phyloP scores from a whole-genome alignment of 2,329 filamentous ascomycete genomes.

The Teratosphaeria viscida region DNA sequence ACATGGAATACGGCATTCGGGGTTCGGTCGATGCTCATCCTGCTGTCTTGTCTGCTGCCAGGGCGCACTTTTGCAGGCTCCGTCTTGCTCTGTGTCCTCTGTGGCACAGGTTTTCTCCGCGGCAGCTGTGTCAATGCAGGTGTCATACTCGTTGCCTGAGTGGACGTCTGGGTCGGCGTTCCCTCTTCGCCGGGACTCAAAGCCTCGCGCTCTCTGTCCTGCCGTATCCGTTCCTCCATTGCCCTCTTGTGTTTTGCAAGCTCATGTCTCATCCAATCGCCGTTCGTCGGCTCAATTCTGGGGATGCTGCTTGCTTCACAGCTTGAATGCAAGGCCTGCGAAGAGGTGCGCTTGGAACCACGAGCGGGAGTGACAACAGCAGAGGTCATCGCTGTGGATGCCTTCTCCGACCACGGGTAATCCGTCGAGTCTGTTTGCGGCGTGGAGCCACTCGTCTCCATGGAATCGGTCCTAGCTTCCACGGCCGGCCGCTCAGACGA shows the following conservation, averaged over 20 bases:
- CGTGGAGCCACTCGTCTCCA: constrained; percentile 27
- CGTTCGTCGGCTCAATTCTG: constrained; percentile 28
- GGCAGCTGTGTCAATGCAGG: neutral
- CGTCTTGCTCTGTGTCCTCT: neutral
- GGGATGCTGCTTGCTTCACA: constrained; percentile 19
- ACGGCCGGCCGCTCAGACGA: constrained; percentile 20
- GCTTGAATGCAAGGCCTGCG: constrained; percentile 19
- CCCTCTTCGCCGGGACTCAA: neutral
- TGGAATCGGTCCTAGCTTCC: constrained; percentile 15
- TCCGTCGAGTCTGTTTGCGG: constrained; percentile 33
- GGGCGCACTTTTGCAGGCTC: neutral
- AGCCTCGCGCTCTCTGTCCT: constrained; percentile 13
- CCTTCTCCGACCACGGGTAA: constrained; percentile 23
- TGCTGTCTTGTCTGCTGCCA: neutral
- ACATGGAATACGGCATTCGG: neutral
- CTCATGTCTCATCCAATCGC: constrained; percentile 36
- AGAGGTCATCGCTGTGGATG: constrained; percentile 34
- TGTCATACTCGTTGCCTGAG: neutral
- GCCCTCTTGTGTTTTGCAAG: constrained; percentile 28
- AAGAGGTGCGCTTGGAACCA: constrained; percentile 32
- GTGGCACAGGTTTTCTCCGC: neutral
- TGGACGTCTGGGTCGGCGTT: neutral
- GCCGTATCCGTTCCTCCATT: constrained; percentile 17
- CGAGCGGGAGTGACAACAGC: constrained; percentile 30
- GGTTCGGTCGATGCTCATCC: neutral